phyloP scores from a whole-genome alignment of 2,329 filamentous ascomycete species.

The Phialophora tarda region DNA sequence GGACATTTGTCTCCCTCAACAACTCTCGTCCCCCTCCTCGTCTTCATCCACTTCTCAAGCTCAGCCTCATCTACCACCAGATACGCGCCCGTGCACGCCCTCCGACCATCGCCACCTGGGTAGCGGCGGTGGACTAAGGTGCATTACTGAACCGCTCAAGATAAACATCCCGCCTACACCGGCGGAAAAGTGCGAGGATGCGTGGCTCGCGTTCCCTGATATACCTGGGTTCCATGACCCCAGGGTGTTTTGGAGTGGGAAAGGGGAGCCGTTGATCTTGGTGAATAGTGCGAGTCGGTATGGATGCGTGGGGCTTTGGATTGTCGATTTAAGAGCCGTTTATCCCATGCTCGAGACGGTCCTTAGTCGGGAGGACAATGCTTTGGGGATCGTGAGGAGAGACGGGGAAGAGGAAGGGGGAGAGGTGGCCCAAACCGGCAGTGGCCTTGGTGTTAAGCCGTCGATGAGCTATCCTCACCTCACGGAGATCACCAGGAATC shows the following conservation, averaged over 20 bases:
- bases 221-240: constrained; percentile 52
- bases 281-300: constrained; percentile 45
- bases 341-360: constrained; percentile 22
- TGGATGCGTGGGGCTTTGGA: constrained; percentile 45
- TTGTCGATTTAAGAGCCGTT: constrained; percentile 43
- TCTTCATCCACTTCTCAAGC: constrained; percentile 30
- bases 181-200: constrained; percentile 45
- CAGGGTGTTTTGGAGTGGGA: constrained; percentile 49
- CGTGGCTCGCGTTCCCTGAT: constrained; percentile 44
- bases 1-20: constrained; percentile 43
- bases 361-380: constrained; percentile 2
- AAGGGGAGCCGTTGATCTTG: constrained; percentile 49
- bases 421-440: not conserved
- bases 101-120: constrained; percentile 44
- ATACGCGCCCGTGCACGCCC: constrained; percentile 42
- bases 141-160: constrained; percentile 42
- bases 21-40: not conserved
- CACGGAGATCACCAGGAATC: constrained; percentile 50
- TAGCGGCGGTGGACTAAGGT: constrained; percentile 45
- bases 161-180: constrained; percentile 49
- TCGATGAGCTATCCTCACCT: constrained; percentile 41
- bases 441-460: constrained; percentile 20
- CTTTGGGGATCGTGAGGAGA: not conserved
- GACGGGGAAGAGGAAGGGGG: constrained; percentile 3
- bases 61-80: constrained; percentile 19